Base-by-base conservation (phyloP, 2,329 filamentous ascomycete genomes). In the Beauveria sp. region DNA sequence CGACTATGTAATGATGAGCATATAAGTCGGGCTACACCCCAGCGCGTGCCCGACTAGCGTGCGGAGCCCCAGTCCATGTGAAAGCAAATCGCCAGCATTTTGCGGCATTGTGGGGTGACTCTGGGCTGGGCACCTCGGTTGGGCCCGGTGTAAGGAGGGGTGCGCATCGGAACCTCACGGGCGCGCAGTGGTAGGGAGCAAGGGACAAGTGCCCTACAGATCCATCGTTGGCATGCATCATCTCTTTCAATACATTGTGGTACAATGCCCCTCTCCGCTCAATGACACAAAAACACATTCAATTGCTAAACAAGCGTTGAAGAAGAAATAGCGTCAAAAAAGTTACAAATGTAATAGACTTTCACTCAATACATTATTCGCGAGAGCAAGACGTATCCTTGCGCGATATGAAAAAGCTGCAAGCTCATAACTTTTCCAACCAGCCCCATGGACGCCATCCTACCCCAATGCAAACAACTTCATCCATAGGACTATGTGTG, bases 61-160 rank as follows among this genome's bases (percentile, higher is more conserved):
- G 60, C 38, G 60, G 46, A 57, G 60, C 60, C 52, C 52, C 60
- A 51, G 57, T 26, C 53, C 60, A 57, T 62, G 60, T 62, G 53
- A 62, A 62, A 62, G 48, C 48, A 60, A 31, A 24, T 43, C 34
- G 18, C 46, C 46, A 48, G 56, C 56, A 51, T 45, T 49, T 42
- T 51, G 55, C 18, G 10, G 48, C 42, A 20, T 60, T 60, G 58
- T 60, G 58, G 58, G 58, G 58, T 60, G 58, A 60, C 49, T 53
- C 40, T 48, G 52, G 22, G 45, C 31, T 20, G 48, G 26, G 53
- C 53, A 43, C 40, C 62, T 65, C 64, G 64, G 64, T 54, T 64
- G 56, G 60, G 50, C 55, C 64, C 60, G 60, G 62, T 60, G 60
- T 50, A 45, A 40, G 38, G 46, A 57, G 49, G 40, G n/a, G 22